These are phyloP conservation scores for Senna siamea DNA, from an alignment of 306 rosid genomes.

Conservation along the genomic window DNA sequence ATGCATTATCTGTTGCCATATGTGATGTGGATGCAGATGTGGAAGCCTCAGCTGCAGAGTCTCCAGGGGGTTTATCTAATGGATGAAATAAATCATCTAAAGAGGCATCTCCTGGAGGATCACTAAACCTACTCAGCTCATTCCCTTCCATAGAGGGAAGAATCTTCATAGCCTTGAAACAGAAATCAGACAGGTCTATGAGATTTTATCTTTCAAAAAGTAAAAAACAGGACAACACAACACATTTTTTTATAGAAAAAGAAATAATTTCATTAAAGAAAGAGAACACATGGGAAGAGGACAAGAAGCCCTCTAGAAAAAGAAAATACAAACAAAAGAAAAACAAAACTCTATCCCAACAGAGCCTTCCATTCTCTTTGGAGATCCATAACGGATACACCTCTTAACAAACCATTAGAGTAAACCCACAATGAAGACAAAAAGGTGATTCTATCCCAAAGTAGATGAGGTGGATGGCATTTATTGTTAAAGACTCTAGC, in stretches of 20 bases:
- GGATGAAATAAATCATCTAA: slow-evolving; percentile 94
- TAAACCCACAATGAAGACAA: no score
- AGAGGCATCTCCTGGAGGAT: slow-evolving; percentile 97
- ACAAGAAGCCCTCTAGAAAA: no score
- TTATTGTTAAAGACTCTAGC: no score
- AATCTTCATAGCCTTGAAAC: slow-evolving; percentile 73
- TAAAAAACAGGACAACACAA: background rate
- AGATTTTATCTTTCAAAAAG: slow-evolving; percentile 39
- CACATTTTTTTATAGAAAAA: slow-evolving; percentile 6
- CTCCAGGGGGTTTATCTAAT: slow-evolving; percentile 69
- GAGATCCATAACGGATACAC: no score
- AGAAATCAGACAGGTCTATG: slow-evolving; percentile 41
- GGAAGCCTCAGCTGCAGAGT: slow-evolving; percentile 73
- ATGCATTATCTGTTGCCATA: slow-evolving; percentile 54
- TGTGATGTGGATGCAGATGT: slow-evolving; percentile 75
- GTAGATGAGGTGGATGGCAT: no score
- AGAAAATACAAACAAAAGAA: no score
- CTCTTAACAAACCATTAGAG: no score
- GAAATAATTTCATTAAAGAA: no score
- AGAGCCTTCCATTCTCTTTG: no score
- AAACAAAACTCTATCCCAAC: no score
- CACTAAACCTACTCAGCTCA: slow-evolving; percentile 94
- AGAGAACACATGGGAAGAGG: no score
- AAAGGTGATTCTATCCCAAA: no score
- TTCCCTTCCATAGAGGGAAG: slow-evolving; percentile 65